Base-by-base conservation (phyloP, 176 grass and related monocot species). In the Canna indica region DNA sequence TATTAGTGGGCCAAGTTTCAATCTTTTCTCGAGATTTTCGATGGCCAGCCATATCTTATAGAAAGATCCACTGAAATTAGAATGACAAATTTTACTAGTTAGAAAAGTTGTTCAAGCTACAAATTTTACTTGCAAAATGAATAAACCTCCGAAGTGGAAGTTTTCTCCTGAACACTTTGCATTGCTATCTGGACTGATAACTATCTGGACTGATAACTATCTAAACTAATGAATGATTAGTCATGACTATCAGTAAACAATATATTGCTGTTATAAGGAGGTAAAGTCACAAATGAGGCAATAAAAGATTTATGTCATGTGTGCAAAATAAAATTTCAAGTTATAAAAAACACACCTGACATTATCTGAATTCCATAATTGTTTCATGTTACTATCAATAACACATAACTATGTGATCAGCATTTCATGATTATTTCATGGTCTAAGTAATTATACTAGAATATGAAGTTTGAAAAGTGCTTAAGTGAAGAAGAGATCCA, bases 91-190 rank as follows among this genome's bases (percentile, higher is more conserved):
- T n/a, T n/a, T n/a, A n/a, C n/a, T n/a, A n/a, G n/a, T n/a, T n/a
- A n/a, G n/a, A n/a, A n/a, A n/a, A n/a, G n/a, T n/a, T n/a, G n/a
- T n/a, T n/a, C n/a, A n/a, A n/a, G n/a, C n/a, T n/a, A n/a, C n/a
- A n/a, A n/a, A n/a, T n/a, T n/a, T n/a, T n/a, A n/a, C n/a, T n/a
- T n/a, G n/a, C n/a, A n/a, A n/a, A n/a, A n/a, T n/a, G 59, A 86
- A 38, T 81, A 79, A 48, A 81, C 66, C 71, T 96, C 93, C 78
- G 87, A 66, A 67, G 67, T 77, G 47, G 53, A 16, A 57, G 75
- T 77, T 87, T 91, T 96, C 75, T 96, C 83, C 65, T 88, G 79
- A 46, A 81, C 68, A 47, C 75, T 89, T 31, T 83, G 88, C 42
- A 39, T 79, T 79, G 81, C 62, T 67, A n/a, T n/a, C n/a, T n/a